A percentile compares a stretch with the other conserved stretches of the same genome.
Conservation (phyloP, 2,329 filamentous ascomycete genomes). For the Pseudocercospora fijiensis region DNA sequence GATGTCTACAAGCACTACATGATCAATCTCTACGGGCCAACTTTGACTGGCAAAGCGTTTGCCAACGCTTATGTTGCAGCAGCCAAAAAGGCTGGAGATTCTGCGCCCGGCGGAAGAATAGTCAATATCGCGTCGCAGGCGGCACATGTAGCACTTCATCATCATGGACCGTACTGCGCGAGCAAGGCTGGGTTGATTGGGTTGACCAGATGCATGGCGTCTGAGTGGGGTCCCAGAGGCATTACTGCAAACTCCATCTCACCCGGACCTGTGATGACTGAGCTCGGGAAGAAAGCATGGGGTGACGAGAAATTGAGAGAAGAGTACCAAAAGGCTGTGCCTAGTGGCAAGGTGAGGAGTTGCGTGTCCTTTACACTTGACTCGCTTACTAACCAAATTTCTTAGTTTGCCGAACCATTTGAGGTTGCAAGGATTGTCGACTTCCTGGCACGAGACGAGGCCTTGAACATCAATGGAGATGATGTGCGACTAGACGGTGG, state of each 20-base stretch:
- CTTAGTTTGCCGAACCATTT: slow-evolving; percentile 35
- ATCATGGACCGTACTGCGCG: slow-evolving; percentile 51
- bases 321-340: slow-evolving; percentile 29
- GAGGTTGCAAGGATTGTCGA: slow-evolving; percentile 70
- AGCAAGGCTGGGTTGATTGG: slow-evolving; percentile 49
- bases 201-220: slow-evolving; percentile 48
- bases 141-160: slow-evolving; percentile 47
- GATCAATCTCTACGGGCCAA: slow-evolving; percentile 48
- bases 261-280: slow-evolving; percentile 51
- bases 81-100: slow-evolving; percentile 18
- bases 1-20: slow-evolving; percentile 47
- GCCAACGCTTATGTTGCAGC: slow-evolving; percentile 42
- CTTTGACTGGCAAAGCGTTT: slow-evolving; percentile 49
- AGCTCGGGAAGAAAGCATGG: slow-evolving; percentile 44
- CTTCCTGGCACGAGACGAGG: slow-evolving; percentile 39
- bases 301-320: slow-evolving; percentile 30
- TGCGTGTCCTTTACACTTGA: no score
- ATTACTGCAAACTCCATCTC: slow-evolving; percentile 50
- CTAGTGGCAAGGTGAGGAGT: slow-evolving; percentile 29
- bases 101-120: slow-evolving; percentile 41
- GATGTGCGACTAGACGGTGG: slow-evolving; percentile 41
- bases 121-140: slow-evolving; percentile 51
- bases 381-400: not conserved
- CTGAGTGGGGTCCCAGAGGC: slow-evolving; percentile 48
- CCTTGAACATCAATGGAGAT: slow-evolving; percentile 41